These are phyloP conservation scores for Botrytis aclada DNA, from an alignment of 2,329 filamentous ascomycete genomes.

Conservation along the genomic window DNA sequence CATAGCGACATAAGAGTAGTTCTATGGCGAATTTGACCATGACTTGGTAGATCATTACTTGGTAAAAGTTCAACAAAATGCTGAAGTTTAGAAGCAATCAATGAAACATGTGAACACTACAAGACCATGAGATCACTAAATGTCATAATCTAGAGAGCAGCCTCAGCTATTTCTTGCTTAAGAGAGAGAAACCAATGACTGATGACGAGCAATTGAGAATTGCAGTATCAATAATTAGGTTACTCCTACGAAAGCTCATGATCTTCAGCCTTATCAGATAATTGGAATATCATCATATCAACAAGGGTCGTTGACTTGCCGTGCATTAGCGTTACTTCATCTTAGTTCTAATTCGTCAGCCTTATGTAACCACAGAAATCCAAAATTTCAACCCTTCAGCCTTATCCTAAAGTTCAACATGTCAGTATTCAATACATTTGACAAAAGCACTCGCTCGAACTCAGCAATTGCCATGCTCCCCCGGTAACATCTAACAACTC, in stretches of 20 bases:
- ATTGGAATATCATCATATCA: background rate
- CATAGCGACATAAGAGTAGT: background rate
- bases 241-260: background rate
- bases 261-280: background rate
- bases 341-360: constrained; percentile 6
- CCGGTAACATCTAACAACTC: constrained; percentile 20
- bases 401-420: constrained; percentile 31
- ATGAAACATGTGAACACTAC: background rate
- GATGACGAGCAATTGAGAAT: background rate
- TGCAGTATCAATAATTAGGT: background rate
- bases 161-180: background rate
- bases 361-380: constrained; percentile 18
- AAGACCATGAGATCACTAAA: background rate
- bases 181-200: background rate
- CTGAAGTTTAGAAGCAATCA: background rate
- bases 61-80: background rate
- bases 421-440: constrained; percentile 20
- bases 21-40: background rate
- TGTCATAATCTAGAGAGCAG: background rate
- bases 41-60: background rate
- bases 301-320: background rate
- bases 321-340: background rate
- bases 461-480: constrained; percentile 16
- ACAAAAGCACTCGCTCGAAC: background rate
- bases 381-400: constrained; percentile 29